Evolutionary conservation across 768 basidiomycete species (phyloP), one percentile per base, ranked within the genome.

Genomic region (Suillus paluster): DNA sequence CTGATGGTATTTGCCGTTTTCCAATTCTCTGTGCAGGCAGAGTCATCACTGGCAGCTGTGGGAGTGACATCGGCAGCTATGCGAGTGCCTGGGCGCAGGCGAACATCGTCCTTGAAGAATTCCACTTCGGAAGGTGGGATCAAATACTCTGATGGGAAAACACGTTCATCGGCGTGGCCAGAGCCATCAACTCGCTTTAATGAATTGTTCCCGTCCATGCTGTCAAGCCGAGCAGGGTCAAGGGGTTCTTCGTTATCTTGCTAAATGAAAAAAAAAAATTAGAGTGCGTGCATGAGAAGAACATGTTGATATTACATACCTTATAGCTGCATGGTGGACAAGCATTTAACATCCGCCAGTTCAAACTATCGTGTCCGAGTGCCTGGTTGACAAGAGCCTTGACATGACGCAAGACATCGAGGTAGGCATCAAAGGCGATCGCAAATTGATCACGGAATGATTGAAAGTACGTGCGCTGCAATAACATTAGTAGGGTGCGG

Each of bases 241-340:
- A 80, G 68, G 2, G 60, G 27, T 0, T 69, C 67, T 57, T 81
- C 76, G 21, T 68, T 73, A 39, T 39, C 39, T 58, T 58, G 57
- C 57, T 58, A 41, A 41, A 41, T 17, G 39, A 30, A 30, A 30
- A 30, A 30, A 30, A 41, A 41, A 41, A 17, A 41, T 41, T 41
- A 41, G 39, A 41, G 11, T 38, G 10, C 38, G 38, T 38, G 38
- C 38, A 41, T 41, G 39, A 41, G 39, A 41, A 41, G 39, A 41
- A 41, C 39, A 41, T 17, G 14, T 52, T 21, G 48, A 30, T 49
- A 19, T 33, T 39, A 33, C 36, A 53, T 58, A 79, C 72, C 70
- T 75, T 66, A 58, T 80, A 79, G 27, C 62, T 61, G 63, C 81
- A 81, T 0, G 78, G 60, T 0, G 75, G 74, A 63, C 80, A 82